These are phyloP conservation scores for Tillandsia fasciculata DNA, from an alignment of 176 grass and related monocot species.

Conservation along the genomic window DNA sequence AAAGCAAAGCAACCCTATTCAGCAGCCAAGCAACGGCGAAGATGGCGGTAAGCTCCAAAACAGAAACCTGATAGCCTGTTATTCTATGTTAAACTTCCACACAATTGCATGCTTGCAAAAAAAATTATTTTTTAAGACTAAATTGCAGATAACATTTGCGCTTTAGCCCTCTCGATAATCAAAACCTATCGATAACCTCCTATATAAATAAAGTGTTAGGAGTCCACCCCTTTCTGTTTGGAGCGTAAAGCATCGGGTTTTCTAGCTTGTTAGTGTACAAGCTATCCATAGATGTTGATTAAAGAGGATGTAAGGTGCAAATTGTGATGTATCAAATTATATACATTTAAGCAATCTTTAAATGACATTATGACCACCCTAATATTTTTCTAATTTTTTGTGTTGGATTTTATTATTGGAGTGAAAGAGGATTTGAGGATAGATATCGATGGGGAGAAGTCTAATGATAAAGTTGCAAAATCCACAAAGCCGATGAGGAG, in stretches of 20 bases:
- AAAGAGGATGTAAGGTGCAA: no score
- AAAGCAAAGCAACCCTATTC: conserved; percentile 27
- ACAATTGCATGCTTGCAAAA: background rate
- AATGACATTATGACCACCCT: background rate
- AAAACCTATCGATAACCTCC: no score
- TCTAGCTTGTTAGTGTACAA: no score
- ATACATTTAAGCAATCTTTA: no score
- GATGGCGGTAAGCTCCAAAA: conserved; percentile 25
- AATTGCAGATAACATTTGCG: no score
- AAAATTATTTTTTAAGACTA: no score
- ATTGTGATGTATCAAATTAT: no score
- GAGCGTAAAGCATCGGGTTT: no score
- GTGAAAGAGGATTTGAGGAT: conserved; percentile 46
- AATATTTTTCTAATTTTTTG: background rate
- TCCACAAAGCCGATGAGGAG: conserved; percentile 22
- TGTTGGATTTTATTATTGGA: background rate
- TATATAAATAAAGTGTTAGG: no score
- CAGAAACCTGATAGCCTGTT: background rate
- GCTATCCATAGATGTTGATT: no score
- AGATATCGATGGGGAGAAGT: conserved; percentile 41
- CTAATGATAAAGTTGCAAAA: conserved; percentile 34
- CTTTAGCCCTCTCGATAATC: no score
- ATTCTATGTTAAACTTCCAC: background rate
- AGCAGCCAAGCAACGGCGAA: conserved; percentile 13
- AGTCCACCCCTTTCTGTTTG: no score